Evolutionary conservation across 1,284 basidiomycete species (phyloP).

Genomic region (Fomes fomentarius): DNA sequence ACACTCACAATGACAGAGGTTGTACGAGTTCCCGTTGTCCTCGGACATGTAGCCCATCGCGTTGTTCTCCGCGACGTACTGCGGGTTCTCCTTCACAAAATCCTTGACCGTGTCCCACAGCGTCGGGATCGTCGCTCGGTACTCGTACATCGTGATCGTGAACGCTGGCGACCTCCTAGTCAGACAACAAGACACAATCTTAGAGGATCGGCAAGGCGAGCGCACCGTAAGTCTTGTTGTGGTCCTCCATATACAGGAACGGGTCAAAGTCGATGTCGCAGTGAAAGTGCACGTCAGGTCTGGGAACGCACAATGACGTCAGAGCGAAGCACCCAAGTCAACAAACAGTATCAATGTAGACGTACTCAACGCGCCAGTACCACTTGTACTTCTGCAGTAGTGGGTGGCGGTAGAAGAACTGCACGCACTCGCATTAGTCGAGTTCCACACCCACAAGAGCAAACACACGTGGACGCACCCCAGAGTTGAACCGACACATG

Average conservation of each 20-base stretch:
- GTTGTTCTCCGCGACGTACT: conserved; percentile 68
- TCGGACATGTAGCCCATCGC: conserved; percentile 71
- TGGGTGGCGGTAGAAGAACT: conserved; percentile 69
- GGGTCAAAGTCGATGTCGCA: conserved; percentile 78
- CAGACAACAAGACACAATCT: not conserved
- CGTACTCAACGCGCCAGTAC: conserved; percentile 36
- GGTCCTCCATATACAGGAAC: conserved; percentile 75
- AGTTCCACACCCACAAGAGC: conserved; percentile 26
- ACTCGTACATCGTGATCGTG: conserved; percentile 80
- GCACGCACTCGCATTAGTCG: conserved; percentile 28
- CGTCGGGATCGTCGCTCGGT: conserved; percentile 72
- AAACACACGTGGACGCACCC: conserved; percentile 41
- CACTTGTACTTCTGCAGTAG: conserved; percentile 32
- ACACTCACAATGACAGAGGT: conserved; percentile 74
- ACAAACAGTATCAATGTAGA: conserved; percentile 34
- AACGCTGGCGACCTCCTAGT: conserved; percentile 47
- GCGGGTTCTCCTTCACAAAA: conserved; percentile 63
- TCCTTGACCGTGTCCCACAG: conserved; percentile 76
- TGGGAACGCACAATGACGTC: not conserved
- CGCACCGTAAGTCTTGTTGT: conserved; percentile 69
- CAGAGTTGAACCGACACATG: conserved; percentile 68
- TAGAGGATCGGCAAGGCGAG: not conserved
- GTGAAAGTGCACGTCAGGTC: conserved; percentile 71
- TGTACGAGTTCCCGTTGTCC: conserved; percentile 66
- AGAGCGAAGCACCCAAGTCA: conserved; percentile 62